A percentile compares a stretch with the other conserved stretches of the same genome.
Evolutionary conservation across 768 basidiomycete species (phyloP).

Genomic region (Exsudoporus frostii): DNA sequence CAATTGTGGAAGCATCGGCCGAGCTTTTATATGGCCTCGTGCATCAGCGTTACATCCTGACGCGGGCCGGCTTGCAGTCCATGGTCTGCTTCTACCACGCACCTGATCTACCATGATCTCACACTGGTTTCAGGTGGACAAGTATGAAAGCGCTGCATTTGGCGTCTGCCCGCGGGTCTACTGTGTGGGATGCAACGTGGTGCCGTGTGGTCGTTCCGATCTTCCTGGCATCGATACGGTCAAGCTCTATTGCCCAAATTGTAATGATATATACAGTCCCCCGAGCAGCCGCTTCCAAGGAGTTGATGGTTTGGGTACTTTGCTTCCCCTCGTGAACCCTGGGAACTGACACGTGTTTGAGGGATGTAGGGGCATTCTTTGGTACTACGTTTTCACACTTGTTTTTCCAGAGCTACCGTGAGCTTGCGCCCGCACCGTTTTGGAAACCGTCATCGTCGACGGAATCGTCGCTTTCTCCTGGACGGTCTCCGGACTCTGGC

Average conservation of each 20-base stretch:
- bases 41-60: constrained; percentile 96
- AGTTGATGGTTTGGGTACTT: constrained; percentile 71
- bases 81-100: constrained; percentile 60
- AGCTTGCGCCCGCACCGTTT: constrained; percentile 91
- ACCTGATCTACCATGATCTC: constrained; percentile 16
- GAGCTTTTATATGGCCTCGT: constrained; percentile 97
- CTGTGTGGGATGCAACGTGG: constrained; percentile 83
- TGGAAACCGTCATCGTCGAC: constrained; percentile 68
- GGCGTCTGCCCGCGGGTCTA: constrained; percentile 95
- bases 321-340: constrained; percentile 5
- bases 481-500: constrained; percentile 51
- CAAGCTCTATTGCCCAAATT: constrained; percentile 97
- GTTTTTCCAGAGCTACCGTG: constrained; percentile 97
- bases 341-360: constrained; percentile 16
- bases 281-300: constrained; percentile 94
- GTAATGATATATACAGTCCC: constrained; percentile 94
- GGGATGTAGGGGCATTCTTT: constrained; percentile 86
- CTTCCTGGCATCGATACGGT: constrained; percentile 96
- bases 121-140: constrained; percentile 66
- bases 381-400: constrained; percentile 98
- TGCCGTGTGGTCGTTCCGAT: constrained; percentile 94
- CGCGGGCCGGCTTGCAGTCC: constrained; percentile 86
- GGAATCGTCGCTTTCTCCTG: constrained; percentile 50
- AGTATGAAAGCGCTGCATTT: constrained; percentile 89
- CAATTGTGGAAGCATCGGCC: constrained; percentile 96